phyloP scores from a whole-genome alignment of 2,329 filamentous ascomycete species.

The Aspergillus sp. region DNA sequence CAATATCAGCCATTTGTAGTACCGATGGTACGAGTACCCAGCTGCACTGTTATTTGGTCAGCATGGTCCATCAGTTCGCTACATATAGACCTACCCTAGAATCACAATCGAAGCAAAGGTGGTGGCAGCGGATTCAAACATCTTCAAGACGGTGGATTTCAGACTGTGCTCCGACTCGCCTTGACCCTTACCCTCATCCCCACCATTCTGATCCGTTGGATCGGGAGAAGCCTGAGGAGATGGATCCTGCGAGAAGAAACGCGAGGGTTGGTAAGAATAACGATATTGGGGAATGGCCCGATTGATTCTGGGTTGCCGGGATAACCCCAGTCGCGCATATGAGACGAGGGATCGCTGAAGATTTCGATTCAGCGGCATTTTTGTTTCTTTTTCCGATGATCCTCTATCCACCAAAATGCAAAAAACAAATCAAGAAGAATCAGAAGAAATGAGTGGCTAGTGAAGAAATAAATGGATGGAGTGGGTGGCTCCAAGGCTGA shows the following conservation, averaged over 20 bases:
- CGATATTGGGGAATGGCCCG: constrained; percentile 3
- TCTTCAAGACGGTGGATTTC: constrained; percentile 50
- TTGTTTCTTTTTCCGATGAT: neutral
- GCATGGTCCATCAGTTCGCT: neutral
- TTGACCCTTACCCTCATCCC: constrained; percentile 16
- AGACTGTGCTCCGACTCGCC: constrained; percentile 24
- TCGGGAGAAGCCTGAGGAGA: constrained; percentile 19
- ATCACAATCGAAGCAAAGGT: constrained; percentile 71
- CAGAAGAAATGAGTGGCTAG: constrained; percentile 6
- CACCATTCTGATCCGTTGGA: constrained; percentile 25
- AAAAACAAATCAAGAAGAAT: constrained; percentile 1
- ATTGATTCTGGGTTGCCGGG: constrained; percentile 8
- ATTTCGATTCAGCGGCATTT: constrained; percentile 21
- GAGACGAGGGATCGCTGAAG: constrained; percentile 17
- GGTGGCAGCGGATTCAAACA: constrained; percentile 69
- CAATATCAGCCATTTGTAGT: constrained; percentile 88
- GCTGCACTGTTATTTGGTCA: constrained; percentile 43
- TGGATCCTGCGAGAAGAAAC: constrained; percentile 19
- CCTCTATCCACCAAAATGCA: neutral
- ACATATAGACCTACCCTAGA: constrained; percentile 48
- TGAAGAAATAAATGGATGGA: too few species aligned
- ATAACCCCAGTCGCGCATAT: constrained; percentile 13
- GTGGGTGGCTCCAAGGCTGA: too few species aligned
- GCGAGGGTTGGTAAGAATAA: constrained; percentile 5
- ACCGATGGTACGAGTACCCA: constrained; percentile 72